A percentile compares a stretch with the other conserved stretches of the same genome.
phyloP scores from a whole-genome alignment of 208 protist genomes.

The Leishmania braziliensis region DNA sequence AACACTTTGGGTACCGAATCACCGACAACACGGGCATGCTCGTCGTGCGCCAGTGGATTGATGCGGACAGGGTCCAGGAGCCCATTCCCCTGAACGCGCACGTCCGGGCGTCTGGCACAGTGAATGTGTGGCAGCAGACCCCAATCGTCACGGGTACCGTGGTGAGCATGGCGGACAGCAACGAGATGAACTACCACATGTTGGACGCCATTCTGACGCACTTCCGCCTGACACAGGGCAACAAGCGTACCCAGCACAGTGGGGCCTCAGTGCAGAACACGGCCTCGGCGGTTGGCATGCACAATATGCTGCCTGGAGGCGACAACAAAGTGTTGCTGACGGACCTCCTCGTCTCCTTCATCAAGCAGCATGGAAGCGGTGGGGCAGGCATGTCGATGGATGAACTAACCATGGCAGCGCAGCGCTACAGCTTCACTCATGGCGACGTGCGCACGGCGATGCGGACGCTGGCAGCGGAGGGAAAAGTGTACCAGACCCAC shows the following conservation, averaged over 20 bases:
- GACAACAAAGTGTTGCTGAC: conserved; percentile 74
- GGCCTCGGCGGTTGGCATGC: conserved; percentile 49
- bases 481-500: conserved; percentile 86
- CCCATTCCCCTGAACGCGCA: conserved; percentile 77
- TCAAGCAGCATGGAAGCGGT: conserved; percentile 62
- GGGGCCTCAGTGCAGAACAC: conserved; percentile 59
- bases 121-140: conserved; percentile 88
- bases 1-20: conserved; percentile 85
- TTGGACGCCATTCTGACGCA: conserved; percentile 89
- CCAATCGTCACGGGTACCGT: conserved; percentile 88
- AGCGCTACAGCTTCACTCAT: conserved; percentile 67
- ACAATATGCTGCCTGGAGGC: conserved; percentile 77
- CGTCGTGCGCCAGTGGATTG: conserved; percentile 85
- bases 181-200: conserved; percentile 90
- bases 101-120: conserved; percentile 81
- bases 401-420: conserved; percentile 65
- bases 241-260: conserved; percentile 31
- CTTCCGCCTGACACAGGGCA: conserved; percentile 78
- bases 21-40: conserved; percentile 87
- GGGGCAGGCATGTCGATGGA: conserved; percentile 80
- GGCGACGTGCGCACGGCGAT: conserved; percentile 74
- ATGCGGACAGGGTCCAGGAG: conserved; percentile 61
- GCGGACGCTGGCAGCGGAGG: conserved; percentile 69
- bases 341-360: conserved; percentile 74
- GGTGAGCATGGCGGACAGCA: conserved; percentile 80